phyloP scores from a whole-genome alignment of 441 rosid genomes.

The Gossypium laxum region DNA sequence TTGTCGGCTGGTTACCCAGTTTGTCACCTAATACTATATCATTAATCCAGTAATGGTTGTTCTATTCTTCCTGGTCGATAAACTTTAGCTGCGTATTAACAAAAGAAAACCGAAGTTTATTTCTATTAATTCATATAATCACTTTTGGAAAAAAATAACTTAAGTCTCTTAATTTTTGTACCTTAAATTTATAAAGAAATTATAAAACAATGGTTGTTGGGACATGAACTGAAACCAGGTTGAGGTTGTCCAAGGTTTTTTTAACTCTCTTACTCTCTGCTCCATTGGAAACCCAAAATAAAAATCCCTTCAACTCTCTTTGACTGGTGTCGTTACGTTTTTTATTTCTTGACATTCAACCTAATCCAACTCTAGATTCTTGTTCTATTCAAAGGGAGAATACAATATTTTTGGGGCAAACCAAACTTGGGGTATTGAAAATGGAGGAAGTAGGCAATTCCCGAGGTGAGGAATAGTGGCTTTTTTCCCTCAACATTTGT shows the following conservation, averaged over 20 bases:
- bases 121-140: too few species aligned
- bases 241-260: slow-evolving; percentile 4
- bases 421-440: slow-evolving; percentile 14
- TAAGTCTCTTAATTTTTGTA: background rate
- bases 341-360: background rate
- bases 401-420: slow-evolving; percentile 6
- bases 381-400: background rate
- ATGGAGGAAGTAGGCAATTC: slow-evolving; percentile 19
- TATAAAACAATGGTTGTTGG: background rate
- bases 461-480: slow-evolving; percentile 7
- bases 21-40: too few species aligned
- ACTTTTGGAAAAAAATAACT: too few species aligned
- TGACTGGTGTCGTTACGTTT: background rate
- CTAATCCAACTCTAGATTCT: background rate
- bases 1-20: background rate
- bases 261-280: too few species aligned
- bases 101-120: too few species aligned
- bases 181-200: background rate
- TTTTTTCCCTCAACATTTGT: slow-evolving; percentile 4
- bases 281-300: too few species aligned
- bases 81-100: too few species aligned
- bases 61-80: too few species aligned
- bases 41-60: too few species aligned
- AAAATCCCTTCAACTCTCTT: background rate
- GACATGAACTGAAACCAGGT: background rate